A percentile compares a stretch with the other conserved stretches of the same genome.
phyloP scores from a whole-genome alignment of 768 basidiomycete species.

The Pisolithus marmoratus region DNA sequence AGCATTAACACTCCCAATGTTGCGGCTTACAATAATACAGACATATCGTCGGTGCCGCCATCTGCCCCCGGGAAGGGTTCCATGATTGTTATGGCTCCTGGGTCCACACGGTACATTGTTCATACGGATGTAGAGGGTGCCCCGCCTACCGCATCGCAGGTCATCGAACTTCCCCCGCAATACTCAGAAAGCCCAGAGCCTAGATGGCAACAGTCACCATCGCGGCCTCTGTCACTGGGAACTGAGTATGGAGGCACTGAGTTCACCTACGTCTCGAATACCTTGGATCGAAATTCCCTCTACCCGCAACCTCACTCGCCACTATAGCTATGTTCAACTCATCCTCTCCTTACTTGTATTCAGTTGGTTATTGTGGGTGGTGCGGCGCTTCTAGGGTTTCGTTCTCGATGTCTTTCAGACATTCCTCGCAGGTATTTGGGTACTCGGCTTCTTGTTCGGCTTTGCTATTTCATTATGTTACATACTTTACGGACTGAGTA shows the following conservation, averaged over 20 bases:
- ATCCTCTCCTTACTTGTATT: too few species aligned
- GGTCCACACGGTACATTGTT: conserved; percentile 49
- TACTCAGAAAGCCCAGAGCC: conserved; percentile 48
- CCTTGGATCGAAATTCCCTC: too few species aligned
- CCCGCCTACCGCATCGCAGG: conserved; percentile 38
- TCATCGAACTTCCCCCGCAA: conserved; percentile 73
- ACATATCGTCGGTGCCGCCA: conserved; percentile 25
- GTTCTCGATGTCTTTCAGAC: too few species aligned
- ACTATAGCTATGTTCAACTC: too few species aligned
- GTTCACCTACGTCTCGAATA: neutral
- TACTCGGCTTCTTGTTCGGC: too few species aligned
- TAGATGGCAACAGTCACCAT: neutral
- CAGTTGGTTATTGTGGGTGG: too few species aligned
- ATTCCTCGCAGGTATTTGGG: too few species aligned
- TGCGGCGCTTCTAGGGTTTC: too few species aligned
- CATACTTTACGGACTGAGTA: too few species aligned
- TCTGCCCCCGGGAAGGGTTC: conserved; percentile 48
- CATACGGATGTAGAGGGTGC: conserved; percentile 66
- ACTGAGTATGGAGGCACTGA: conserved; percentile 3
- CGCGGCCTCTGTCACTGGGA: conserved; percentile 9
- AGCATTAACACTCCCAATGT: conserved; percentile 12
- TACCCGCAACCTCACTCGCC: too few species aligned
- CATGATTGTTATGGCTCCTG: conserved; percentile 39
- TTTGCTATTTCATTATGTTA: too few species aligned
- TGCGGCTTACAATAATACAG: conserved; percentile 13